Evolutionary conservation across 2,329 filamentous ascomycete species (phyloP), one percentile per base, ranked within the genome.

Genomic region (Phaeophleospora eucalypticola): DNA sequence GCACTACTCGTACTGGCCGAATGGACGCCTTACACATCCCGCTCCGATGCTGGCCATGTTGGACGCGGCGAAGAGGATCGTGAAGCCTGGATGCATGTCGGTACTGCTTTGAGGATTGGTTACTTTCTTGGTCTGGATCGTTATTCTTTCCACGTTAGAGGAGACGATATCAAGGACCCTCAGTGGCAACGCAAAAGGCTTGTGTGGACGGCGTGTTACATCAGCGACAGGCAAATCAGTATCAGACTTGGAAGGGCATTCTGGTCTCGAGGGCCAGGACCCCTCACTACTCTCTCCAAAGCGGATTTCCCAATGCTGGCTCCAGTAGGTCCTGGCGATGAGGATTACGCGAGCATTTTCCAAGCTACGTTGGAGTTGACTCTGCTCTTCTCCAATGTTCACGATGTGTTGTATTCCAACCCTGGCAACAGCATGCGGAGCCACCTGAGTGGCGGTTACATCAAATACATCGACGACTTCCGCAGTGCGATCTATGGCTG

Each of bases 41-140:
- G 81, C 4, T 76, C 76, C 2, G 71, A 77, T 27, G 78, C 80
- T 21, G 80, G 80, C 24, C 74, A 78, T 19, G 81, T 87, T 16
- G 84, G 84, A 0, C 76, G 83, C 45, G 84, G 84, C 7, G 84
- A 87, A 62, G 84, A 87, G 45, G 84, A 88, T 57, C 77, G 84
- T 36, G 83, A 84, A 21, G 83, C 83, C 0, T 88, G 84, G 84
- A 87, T 87, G 83, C 81, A 87, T 57, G 82, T 87, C 4, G 84
- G 84, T 1, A 76, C 84, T 16, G 84, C 84, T 2, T 68, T 88
- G 4, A 76, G 84, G 4, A 78, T 86, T 2, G 84, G 80, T 0
- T 87, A 87, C 61, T 84, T 84, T 41, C 77, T 87, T 14, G 80
- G 81, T 1, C 71, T 88, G 15, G 84, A 88, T 60, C 75, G 81